Evolutionary conservation across 2,329 filamentous ascomycete genomes (phyloP), one percentile per base, ranked within the genome.

Genomic region (Leptographium galeiforme): DNA sequence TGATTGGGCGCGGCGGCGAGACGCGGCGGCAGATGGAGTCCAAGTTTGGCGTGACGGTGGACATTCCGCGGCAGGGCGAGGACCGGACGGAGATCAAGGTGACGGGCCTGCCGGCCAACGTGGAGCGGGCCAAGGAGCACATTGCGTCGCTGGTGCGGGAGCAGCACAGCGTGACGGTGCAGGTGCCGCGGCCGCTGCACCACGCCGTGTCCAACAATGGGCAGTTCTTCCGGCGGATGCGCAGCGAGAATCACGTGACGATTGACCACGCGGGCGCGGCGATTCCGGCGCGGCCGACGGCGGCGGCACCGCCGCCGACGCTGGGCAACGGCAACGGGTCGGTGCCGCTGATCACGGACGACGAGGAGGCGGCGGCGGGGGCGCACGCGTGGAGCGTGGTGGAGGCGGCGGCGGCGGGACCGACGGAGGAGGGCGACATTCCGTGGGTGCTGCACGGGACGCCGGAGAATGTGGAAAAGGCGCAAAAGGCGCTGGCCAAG

Each of bases 341-440:
- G 41, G 77, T 95, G 54, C 93, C 93, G n/a, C 70, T 98, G 60
- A 97, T 97, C 68, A 97, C 90, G 0, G 93, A 97, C 63, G 87
- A 93, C 51, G 77, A 79, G 1, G 79, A 82, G 14, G 71, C 77
- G 13, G 68, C 76, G 25, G 74, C 79, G 8, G 82, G 86, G 58
- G 79, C 75, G 25, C 83, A 95, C 72, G 88, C 86, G 2, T 98
- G 90, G 89, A 86, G 87, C 60, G 72, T 93, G 13, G 78, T 94
- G 56, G 82, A 89, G 64, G 71, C 70, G 50, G 64, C 68, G 64
- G 71, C 70, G 50, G 64, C 68, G 19, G 10, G 16, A 32, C 77
- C 79, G 41, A 33, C 51, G 30, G 80, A 82, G 57, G 76, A 82
- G 43, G 84, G 83, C 32, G 82, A 85, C 8, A 90, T 93, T 61